A percentile compares a stretch with the other conserved stretches of the same genome.
phyloP scores from a whole-genome alignment of 106 monocot genomes.

The Dioscorea zingiberensis region DNA sequence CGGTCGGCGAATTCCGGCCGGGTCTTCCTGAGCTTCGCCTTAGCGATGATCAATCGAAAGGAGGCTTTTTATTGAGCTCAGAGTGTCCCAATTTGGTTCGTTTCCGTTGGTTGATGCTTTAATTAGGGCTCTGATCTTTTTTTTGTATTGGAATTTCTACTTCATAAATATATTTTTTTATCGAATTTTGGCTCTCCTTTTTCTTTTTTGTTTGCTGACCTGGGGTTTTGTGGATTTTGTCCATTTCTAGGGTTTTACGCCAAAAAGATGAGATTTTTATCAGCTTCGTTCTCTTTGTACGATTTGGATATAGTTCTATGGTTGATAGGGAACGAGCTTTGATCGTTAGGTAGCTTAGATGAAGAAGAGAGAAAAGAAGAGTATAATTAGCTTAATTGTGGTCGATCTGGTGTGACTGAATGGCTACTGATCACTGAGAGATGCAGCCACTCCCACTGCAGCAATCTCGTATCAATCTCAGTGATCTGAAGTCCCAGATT shows the following conservation, averaged over 20 bases:
- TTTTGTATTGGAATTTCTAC: too few species aligned
- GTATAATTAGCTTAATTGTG: constrained; percentile 3
- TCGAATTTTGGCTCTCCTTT: too few species aligned
- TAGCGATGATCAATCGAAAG: neutral
- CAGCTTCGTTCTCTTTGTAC: constrained; percentile 6
- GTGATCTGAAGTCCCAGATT: constrained; percentile 45
- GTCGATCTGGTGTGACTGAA: constrained; percentile 6
- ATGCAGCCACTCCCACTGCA: constrained; percentile 16
- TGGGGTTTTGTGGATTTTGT: neutral
- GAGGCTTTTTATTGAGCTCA: constrained; percentile 1
- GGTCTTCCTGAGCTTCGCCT: neutral
- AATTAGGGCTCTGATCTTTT: too few species aligned
- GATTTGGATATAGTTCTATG: neutral
- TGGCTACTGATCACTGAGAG: constrained; percentile 14
- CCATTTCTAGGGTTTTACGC: neutral
- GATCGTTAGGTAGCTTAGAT: neutral
- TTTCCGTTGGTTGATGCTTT: too few species aligned
- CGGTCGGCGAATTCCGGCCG: neutral
- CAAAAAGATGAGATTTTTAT: constrained; percentile 2
- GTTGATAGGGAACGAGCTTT: constrained; percentile 12
- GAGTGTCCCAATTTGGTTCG: neutral
- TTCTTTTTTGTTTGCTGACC: too few species aligned
- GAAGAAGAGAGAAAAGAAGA: too few species aligned
- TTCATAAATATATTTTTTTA: too few species aligned
- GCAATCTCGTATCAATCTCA: constrained; percentile 32